A percentile compares a stretch with the other conserved stretches of the same genome.
phyloP scores from a whole-genome alignment of 805 yeast genomes.

The Saturnispora saitoi region DNA sequence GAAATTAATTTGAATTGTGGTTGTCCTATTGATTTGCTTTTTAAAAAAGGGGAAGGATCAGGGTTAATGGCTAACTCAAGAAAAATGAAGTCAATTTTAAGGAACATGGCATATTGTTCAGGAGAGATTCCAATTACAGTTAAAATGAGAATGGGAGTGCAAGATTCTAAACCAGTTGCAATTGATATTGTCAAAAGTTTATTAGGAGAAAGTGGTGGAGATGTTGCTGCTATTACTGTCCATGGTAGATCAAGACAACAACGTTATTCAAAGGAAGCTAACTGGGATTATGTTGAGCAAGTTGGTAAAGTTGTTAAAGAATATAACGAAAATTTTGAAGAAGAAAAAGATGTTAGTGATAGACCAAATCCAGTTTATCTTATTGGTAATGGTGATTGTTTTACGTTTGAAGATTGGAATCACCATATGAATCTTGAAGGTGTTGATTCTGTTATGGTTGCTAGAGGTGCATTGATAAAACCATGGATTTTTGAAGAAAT shows the following conservation, averaged over 20 bases:
- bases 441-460: slow-evolving; percentile 93
- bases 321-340: slow-evolving; percentile 45
- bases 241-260: slow-evolving; percentile 98
- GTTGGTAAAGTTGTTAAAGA: slow-evolving; percentile 63
- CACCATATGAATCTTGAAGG: slow-evolving; percentile 53
- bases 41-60: slow-evolving; percentile 91
- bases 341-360: slow-evolving; percentile 51
- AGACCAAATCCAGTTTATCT: slow-evolving; percentile 58
- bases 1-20: slow-evolving; percentile 93
- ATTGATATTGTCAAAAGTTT: slow-evolving; percentile 61
- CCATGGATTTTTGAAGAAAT: slow-evolving; percentile 99
- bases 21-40: slow-evolving; percentile 94
- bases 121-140: slow-evolving; percentile 91
- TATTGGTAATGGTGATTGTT: slow-evolving; percentile 93
- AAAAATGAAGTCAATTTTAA: slow-evolving; percentile 63
- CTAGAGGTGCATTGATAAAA: slow-evolving; percentile 93
- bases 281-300: slow-evolving; percentile 81
- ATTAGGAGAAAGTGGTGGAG: slow-evolving; percentile 52
- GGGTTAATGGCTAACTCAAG: slow-evolving; percentile 89
- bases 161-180: slow-evolving; percentile 85
- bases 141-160: slow-evolving; percentile 86
- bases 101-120: slow-evolving; percentile 81
- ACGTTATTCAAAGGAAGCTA: slow-evolving; percentile 82
- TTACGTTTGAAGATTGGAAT: slow-evolving; percentile 82
- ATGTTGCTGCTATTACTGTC: slow-evolving; percentile 81